A percentile compares a stretch with the other conserved stretches of the same genome.
Evolutionary conservation across 768 basidiomycete genomes (phyloP).

Genomic region (Termitomyces sp.): DNA sequence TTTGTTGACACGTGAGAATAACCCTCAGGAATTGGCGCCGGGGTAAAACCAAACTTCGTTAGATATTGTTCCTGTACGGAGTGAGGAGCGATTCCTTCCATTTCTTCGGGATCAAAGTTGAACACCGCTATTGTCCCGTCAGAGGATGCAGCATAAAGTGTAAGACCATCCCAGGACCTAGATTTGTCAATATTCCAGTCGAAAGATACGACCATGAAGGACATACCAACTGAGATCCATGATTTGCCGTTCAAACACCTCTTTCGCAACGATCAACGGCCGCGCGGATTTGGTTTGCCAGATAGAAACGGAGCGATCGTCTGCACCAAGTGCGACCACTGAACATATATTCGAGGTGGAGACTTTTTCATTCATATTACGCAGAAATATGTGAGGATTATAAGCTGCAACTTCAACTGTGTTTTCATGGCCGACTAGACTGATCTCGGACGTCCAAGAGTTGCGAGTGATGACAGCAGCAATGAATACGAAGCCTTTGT

Average conservation of each 20-base stretch:
- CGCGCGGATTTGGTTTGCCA: constrained; percentile 94
- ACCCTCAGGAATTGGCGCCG: constrained; percentile 66
- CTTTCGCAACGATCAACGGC: constrained; percentile 89
- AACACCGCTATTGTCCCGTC: constrained; percentile 94
- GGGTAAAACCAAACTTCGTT: constrained; percentile 72
- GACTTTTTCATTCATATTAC: constrained; percentile 63
- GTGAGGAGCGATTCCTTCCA: constrained; percentile 77
- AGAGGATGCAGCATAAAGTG: constrained; percentile 91
- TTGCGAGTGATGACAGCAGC: constrained; percentile 92
- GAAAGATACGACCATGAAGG: constrained; percentile 2
- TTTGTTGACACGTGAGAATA: constrained; percentile 52
- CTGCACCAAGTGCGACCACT: constrained; percentile 90
- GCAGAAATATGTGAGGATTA: constrained; percentile 92
- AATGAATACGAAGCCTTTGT: constrained; percentile 94
- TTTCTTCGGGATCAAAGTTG: constrained; percentile 74
- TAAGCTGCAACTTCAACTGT: constrained; percentile 94
- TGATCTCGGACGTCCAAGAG: constrained; percentile 89
- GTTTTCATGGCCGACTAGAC: constrained; percentile 95
- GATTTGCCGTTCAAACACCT: constrained; percentile 92
- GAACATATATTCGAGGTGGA: constrained; percentile 85
- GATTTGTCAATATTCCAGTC: not conserved
- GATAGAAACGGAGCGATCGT: constrained; percentile 89
- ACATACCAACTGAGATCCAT: constrained; percentile 93
- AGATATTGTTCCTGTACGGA: constrained; percentile 76
- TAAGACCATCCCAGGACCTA: constrained; percentile 92